Base-by-base conservation (phyloP, 2,329 filamentous ascomycete genomes). In the Fusarium anthophilum region DNA sequence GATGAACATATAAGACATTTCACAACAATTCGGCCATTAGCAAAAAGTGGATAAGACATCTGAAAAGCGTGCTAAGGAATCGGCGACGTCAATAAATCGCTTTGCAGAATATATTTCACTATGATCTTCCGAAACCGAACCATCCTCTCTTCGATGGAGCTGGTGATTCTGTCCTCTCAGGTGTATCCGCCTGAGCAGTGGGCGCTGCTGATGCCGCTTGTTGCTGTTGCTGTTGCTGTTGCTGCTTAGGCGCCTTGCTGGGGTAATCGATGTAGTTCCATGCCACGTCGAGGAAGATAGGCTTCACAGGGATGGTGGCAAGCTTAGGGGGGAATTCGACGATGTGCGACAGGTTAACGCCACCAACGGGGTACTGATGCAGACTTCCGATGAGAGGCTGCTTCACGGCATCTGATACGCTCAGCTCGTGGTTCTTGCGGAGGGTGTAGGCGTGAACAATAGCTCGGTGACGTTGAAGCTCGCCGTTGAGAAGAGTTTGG, bases 241-340 rank as follows among this genome's bases (percentile, higher is more conserved):
- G 50, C 32, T 54, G 35, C 51, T 58, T 76, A 12, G 81, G 79
- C 38, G 82, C 76, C 76, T 90, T 90, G 39, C 91, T 91, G 1
- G 95, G 95, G 80, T 99, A 99, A 55, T 94, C 91, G 71, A 99
- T 95, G 81, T 98, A 98, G 81, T 98, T 98, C 93, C 94, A 99
- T 15, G 96, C 96, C 13, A 98, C 92, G 80, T 99, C 96, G 67
- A 98, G 90, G 87, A 98, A 98, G 39, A 98, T 87, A 35, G 96
- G 96, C 86, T 99, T 99, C 59, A 98, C 92, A 0, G 96, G 95
- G 44, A 98, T 91, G 4, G 93, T 88, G 70, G 94, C 91, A 75
- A 98, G 85, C 80, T 91, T 93, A 3, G 96, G 95, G 18, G 96
- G 96, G 82, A 95, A 98, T 9, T 91, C 89, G 53, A 98, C 95